phyloP scores from a whole-genome alignment of 306 rosid species.

The Vachellia collinsii region DNA sequence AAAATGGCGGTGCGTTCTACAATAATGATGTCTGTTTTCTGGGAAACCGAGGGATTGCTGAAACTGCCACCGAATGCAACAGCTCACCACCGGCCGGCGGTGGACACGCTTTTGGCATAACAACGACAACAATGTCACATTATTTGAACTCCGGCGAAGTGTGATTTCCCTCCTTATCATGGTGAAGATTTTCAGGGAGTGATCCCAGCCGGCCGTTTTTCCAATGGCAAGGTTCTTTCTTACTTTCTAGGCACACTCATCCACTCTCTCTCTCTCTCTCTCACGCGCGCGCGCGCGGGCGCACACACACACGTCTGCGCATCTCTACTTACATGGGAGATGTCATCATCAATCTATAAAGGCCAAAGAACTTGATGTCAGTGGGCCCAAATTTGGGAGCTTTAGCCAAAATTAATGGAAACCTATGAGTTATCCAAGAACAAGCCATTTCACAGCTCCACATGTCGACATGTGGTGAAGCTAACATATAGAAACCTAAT shows the following conservation, averaged over 20 bases:
- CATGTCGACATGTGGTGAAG: not conserved
- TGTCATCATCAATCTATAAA: not conserved
- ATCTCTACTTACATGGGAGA: too few relatives aligned
- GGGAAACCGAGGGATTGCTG: too few relatives aligned
- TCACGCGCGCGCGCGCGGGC: too few relatives aligned
- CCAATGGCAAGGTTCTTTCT: slow-evolving; percentile 8
- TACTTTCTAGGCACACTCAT: too few relatives aligned
- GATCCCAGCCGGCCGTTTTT: slow-evolving; percentile 37
- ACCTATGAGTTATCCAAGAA: not conserved
- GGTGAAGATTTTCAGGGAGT: slow-evolving; percentile 44
- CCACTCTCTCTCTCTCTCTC: too few relatives aligned
- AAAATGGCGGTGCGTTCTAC: too few relatives aligned
- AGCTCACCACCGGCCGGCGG: too few relatives aligned
- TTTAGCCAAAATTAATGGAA: not conserved
- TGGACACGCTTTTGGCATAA: too few relatives aligned
- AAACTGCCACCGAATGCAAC: too few relatives aligned
- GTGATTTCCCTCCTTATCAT: slow-evolving; percentile 35
- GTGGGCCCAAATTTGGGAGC: not conserved
- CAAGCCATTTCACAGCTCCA: not conserved
- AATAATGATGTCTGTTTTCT: too few relatives aligned
- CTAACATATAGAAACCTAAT: not conserved
- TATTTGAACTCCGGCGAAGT: slow-evolving; percentile 15
- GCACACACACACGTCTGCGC: too few relatives aligned
- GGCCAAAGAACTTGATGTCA: not conserved
- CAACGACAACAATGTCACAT: too few relatives aligned